A percentile compares a stretch with the other conserved stretches of the same genome.
Conservation (phyloP, 176 grass and related monocot genomes). For the Chrysopogon serrulatus region DNA sequence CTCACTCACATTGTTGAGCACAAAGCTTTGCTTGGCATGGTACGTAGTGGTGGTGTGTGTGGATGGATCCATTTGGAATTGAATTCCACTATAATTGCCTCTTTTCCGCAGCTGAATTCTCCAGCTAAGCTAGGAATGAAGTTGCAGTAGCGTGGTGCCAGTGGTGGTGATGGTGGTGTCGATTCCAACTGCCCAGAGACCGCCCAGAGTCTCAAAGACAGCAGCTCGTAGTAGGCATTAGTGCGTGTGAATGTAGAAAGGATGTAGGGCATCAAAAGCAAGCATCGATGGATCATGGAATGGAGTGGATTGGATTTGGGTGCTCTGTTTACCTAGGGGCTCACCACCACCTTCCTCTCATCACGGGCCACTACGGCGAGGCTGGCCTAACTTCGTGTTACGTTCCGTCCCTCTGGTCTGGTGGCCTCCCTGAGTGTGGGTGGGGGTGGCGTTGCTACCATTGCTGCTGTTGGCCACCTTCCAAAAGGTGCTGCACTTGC, state of each 20-base stretch:
- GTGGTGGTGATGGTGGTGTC: background rate
- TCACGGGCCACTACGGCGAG: background rate
- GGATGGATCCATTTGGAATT: constrained; percentile 32
- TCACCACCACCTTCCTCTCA: background rate
- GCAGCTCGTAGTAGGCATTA: background rate
- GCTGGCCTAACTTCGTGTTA: constrained; percentile 22
- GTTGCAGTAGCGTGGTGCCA: background rate
- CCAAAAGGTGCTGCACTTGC: background rate
- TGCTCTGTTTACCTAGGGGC: background rate
- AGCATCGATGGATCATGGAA: background rate
- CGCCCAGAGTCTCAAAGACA: background rate
- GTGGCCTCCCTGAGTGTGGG: background rate
- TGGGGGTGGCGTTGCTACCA: background rate
- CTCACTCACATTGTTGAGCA: background rate
- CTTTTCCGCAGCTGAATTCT: background rate
- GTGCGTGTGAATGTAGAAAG: background rate
- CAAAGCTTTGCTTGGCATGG: constrained; percentile 28
- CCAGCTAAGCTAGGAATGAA: background rate
- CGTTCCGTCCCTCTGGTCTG: background rate
- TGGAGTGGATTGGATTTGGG: constrained; percentile 15
- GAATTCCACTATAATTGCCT: constrained; percentile 5
- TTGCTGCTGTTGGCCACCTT: constrained; percentile 10
- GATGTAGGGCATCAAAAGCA: background rate
- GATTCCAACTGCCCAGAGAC: constrained; percentile 19
- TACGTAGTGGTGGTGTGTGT: background rate